Conservation (phyloP, 768 basidiomycete species). For the Asterophora parasitica region DNA sequence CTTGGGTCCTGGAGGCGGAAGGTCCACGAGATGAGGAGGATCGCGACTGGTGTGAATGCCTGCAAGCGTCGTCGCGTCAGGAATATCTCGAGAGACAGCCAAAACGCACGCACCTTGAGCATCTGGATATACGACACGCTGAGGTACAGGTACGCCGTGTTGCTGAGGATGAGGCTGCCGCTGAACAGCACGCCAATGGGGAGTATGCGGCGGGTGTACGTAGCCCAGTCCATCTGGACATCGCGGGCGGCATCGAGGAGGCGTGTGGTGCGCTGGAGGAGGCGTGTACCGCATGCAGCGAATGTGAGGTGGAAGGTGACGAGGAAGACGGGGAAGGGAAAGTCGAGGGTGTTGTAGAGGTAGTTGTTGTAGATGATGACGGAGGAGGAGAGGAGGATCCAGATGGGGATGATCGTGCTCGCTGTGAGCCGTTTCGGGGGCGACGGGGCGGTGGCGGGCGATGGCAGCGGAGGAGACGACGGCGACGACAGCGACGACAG, state of each 20-base stretch:
- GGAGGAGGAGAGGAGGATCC: constrained; percentile 84
- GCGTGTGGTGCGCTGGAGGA: constrained; percentile 76
- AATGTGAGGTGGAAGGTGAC: constrained; percentile 84
- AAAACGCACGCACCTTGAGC: constrained; percentile 52
- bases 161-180: constrained; percentile 84
- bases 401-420: constrained; percentile 77
- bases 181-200: constrained; percentile 94
- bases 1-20: constrained; percentile 88
- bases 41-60: constrained; percentile 89
- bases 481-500: neutral
- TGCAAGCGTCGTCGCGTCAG: constrained; percentile 23
- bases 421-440: constrained; percentile 54
- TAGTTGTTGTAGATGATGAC: constrained; percentile 98
- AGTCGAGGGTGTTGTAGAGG: constrained; percentile 75
- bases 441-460: constrained; percentile 35
- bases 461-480: constrained; percentile 1
- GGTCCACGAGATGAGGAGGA: constrained; percentile 89
- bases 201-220: constrained; percentile 81
- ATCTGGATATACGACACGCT: constrained; percentile 95
- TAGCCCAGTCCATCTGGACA: constrained; percentile 71
- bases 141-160: constrained; percentile 89
- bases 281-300: constrained; percentile 80
- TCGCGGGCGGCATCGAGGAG: constrained; percentile 78
- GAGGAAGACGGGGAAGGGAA: constrained; percentile 89
- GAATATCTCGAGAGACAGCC: no score